A percentile compares a stretch with the other conserved stretches of the same genome.
phyloP scores from a whole-genome alignment of 306 rosid genomes.

The Prunus campanulata region DNA sequence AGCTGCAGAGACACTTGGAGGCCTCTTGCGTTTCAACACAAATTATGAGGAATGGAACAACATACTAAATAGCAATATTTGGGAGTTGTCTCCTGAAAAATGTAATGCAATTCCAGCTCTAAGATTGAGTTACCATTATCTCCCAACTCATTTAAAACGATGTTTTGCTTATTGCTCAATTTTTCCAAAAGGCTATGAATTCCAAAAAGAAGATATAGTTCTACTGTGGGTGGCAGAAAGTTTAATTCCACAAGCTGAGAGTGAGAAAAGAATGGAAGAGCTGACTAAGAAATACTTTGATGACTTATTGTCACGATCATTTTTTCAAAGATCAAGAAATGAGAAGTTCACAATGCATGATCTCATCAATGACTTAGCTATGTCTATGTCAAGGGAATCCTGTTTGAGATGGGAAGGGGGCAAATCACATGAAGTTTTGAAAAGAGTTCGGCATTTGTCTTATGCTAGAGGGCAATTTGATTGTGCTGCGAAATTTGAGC shows the following conservation, averaged over 20 bases:
- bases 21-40: not conserved
- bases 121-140: conserved; percentile 19
- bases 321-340: conserved; percentile 8
- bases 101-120: not conserved
- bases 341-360: not conserved
- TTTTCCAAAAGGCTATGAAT: conserved; percentile 15
- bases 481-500: not conserved
- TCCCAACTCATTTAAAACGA: conserved; percentile 16
- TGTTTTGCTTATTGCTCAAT: conserved; percentile 21
- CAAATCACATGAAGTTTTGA: not conserved
- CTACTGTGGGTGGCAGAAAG: conserved; percentile 21
- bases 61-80: not conserved
- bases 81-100: not conserved
- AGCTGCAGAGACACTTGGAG: not conserved
- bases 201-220: not conserved
- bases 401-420: not conserved
- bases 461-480: not conserved
- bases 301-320: not conserved
- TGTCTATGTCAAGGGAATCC: not conserved
- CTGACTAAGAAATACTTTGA: not conserved
- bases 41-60: not conserved
- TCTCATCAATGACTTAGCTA: not conserved
- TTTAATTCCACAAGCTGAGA: not conserved
- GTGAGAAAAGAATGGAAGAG: not conserved
- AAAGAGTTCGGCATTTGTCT: not conserved